A percentile compares a stretch with the other conserved stretches of the same genome.
These are phyloP conservation scores for Tricharina praecox DNA, from an alignment of 495 filamentous ascomycete genomes.

Conservation along the genomic window DNA sequence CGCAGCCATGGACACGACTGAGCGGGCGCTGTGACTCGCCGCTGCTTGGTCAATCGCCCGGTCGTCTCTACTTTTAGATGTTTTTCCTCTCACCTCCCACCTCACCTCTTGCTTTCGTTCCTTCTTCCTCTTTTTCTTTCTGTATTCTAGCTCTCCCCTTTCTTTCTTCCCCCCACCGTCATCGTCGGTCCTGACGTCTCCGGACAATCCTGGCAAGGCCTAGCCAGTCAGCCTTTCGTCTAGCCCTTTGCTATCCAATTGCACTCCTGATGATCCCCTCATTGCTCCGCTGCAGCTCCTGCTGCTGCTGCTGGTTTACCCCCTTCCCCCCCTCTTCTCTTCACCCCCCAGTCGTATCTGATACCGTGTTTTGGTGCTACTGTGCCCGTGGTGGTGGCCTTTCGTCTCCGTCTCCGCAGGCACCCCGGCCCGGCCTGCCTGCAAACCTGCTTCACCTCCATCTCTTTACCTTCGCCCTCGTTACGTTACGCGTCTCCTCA, in stretches of 20 bases:
- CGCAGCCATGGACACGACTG: background rate
- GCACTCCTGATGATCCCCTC: background rate
- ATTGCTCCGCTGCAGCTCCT: background rate
- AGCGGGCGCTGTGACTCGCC: background rate
- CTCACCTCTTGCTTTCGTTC: slow-evolving; percentile 3
- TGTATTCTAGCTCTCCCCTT: background rate
- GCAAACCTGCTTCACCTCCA: no score
- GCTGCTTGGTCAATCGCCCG: background rate
- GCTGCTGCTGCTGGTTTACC: background rate
- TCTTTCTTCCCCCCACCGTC: background rate
- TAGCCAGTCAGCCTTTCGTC: background rate
- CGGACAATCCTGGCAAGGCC: no score
- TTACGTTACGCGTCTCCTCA: no score
- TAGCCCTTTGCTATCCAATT: background rate
- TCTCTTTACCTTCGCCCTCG: no score
- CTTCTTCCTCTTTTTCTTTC: background rate
- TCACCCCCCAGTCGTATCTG: background rate
- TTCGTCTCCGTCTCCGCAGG: background rate
- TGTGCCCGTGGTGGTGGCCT: background rate
- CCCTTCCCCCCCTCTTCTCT: background rate
- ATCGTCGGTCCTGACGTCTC: no score
- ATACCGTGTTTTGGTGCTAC: background rate
- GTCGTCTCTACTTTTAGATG: background rate
- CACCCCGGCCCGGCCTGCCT: no score
- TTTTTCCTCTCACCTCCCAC: no score